phyloP scores from a whole-genome alignment of 148 eudicot genomes.

The Rheum nobile region DNA sequence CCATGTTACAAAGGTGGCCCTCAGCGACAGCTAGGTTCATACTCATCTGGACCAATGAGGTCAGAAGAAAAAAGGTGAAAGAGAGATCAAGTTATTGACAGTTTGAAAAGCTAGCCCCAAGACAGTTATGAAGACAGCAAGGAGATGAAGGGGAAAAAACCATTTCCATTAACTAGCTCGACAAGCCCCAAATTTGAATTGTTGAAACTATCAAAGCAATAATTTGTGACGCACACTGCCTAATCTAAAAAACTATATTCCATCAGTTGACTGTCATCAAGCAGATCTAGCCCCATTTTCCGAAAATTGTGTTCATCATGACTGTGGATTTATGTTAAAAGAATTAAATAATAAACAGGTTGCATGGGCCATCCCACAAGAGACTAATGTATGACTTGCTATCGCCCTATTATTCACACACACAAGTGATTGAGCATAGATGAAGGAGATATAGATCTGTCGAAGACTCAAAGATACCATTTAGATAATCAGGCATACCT shows the following conservation, averaged over 20 bases:
- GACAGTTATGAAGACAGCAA: background rate
- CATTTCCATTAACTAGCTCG: background rate
- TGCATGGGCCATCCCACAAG: background rate
- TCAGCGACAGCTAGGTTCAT: constrained; percentile 76
- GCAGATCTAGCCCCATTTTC: background rate
- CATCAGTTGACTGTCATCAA: background rate
- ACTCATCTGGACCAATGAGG: constrained; percentile 48
- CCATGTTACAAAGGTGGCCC: constrained; percentile 97
- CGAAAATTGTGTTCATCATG: background rate
- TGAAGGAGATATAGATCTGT: background rate
- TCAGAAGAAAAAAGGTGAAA: background rate
- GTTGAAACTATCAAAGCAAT: background rate
- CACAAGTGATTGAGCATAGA: background rate
- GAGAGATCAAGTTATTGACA: background rate
- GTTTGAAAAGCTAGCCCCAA: background rate
- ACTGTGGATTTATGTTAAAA: background rate
- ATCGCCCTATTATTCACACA: background rate
- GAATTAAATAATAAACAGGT: background rate
- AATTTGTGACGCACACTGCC: background rate
- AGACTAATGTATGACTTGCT: background rate
- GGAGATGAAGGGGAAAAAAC: background rate
- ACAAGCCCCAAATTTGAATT: background rate
- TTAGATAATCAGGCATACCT: constrained; percentile 33
- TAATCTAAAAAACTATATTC: background rate
- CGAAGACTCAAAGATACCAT: background rate